Evolutionary conservation across 225 moss, liverwort and hornwort species (phyloP), one percentile per base, ranked within the genome.

Genomic region (Sphagnum contortum): DNA sequence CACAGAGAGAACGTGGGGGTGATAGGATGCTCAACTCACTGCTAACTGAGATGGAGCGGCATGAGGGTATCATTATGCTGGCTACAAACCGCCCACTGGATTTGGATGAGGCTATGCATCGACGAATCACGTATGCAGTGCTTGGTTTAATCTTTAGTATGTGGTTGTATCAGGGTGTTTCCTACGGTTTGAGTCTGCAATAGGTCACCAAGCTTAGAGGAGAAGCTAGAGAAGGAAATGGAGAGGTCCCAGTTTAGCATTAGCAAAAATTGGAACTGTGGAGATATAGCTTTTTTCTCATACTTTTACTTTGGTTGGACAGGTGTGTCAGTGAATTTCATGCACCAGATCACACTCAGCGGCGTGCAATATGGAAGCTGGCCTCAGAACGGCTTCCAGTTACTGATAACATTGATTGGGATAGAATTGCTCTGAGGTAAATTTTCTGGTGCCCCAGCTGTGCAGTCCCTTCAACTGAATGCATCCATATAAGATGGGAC

Each of bases 101-200:
- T 74, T 77, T 86, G n/a, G 85, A 86, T 63, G 85, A 86, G 67
- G 85, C 85, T 8, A 86, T 86, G 85, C 85, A 86, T 69, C 70
- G 85, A 58, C 76, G 85, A 48, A 81, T 86, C 45, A 86, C 85
- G 81, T 85, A 75, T 12, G 69, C 54, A 55, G 55, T 48, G 10
- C n/a, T 57, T 47, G 13, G 29, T 68, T 9, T 29, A 29, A 29
- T 29, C 29, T 29, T 29, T 29, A 29, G 29, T 29, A 29, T 29
- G 29, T 29, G 29, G 29, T 29, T 29, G 29, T 29, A 29, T 29
- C 29, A 29, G 29, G 29, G 29, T 1, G 1, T 29, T 29, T 29
- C 29, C 29, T 29, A 29, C 0, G 29, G 29, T 29, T 29, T 29
- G 29, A 29, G 29, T 29, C 29, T 29, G 29, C 29, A 29, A 0